Percentiles rank a stretch among this genome's conserved stretches.
Conservation (phyloP, 192 early-diverging fungal species). For the Lunasporangiospora selenospora region DNA sequence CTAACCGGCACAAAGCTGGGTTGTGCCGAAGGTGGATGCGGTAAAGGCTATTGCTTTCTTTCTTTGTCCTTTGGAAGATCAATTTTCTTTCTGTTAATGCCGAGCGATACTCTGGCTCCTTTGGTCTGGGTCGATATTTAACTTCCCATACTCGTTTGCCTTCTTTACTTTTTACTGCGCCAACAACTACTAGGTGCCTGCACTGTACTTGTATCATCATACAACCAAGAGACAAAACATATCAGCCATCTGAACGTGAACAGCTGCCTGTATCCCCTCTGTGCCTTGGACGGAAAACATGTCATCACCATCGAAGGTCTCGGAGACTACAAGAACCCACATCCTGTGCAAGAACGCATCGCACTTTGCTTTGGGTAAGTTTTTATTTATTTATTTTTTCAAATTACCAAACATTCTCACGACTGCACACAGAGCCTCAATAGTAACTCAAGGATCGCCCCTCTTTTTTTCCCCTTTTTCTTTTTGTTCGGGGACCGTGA, state of each 20-base stretch:
- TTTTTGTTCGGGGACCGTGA: conserved; percentile 21
- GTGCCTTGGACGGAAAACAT: conserved; percentile 75
- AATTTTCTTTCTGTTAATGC: no score
- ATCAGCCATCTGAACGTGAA: conserved; percentile 58
- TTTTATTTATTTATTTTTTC: background rate
- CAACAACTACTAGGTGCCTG: conserved; percentile 57
- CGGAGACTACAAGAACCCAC: conserved; percentile 69
- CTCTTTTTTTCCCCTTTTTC: conserved; percentile 2
- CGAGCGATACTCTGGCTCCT: no score
- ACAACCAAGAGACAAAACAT: conserved; percentile 28
- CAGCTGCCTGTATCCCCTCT: conserved; percentile 76
- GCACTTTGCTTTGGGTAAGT: conserved; percentile 70
- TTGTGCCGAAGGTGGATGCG: no score
- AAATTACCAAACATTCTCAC: no score
- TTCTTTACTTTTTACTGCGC: no score
- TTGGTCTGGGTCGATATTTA: no score
- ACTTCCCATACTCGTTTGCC: no score
- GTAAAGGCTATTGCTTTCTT: no score
- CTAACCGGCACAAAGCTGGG: conserved; percentile 72
- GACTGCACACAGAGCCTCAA: no score
- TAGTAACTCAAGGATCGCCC: no score
- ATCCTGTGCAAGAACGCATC: conserved; percentile 79
- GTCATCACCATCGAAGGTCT: conserved; percentile 82
- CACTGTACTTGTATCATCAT: conserved; percentile 74
- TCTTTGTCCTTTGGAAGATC: background rate